Evolutionary conservation across 495 filamentous ascomycete species (phyloP).

Genomic region (Physcia stellaris): DNA sequence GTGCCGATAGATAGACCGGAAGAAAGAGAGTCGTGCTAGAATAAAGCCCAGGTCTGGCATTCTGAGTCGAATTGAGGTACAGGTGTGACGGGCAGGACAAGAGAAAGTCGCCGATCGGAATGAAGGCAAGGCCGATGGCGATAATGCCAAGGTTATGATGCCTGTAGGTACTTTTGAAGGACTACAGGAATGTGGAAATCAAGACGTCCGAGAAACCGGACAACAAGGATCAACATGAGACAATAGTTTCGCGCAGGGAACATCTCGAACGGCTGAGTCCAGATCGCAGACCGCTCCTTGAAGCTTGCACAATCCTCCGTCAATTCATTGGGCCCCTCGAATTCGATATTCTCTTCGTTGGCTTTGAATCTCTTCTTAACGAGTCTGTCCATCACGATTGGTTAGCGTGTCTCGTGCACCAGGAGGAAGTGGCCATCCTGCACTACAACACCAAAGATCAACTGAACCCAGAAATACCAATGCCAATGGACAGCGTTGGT

Average conservation of each 20-base stretch:
- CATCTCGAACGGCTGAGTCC: slow-evolving; percentile 65
- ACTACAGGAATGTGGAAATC: slow-evolving; percentile 68
- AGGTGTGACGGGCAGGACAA: no score
- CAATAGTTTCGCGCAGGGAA: slow-evolving; percentile 66
- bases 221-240: slow-evolving; percentile 54
- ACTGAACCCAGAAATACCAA: slow-evolving; percentile 73
- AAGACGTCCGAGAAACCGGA: slow-evolving; percentile 67
- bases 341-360: slow-evolving; percentile 40
- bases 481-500: slow-evolving; percentile 54
- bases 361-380: slow-evolving; percentile 49
- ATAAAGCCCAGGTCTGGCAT: slow-evolving; percentile 60
- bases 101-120: slow-evolving; percentile 44
- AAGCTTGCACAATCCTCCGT: slow-evolving; percentile 36
- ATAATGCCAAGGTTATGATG: slow-evolving; percentile 47
- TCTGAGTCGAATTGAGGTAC: no score
- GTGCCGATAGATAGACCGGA: slow-evolving; percentile 49
- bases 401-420: slow-evolving; percentile 55
- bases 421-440: slow-evolving; percentile 53
- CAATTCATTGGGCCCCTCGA: slow-evolving; percentile 53
- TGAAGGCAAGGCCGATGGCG: slow-evolving; percentile 47
- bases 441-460: slow-evolving; percentile 56
- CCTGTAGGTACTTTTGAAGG: slow-evolving; percentile 47
- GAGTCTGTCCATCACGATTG: slow-evolving; percentile 51
- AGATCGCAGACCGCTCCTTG: slow-evolving; percentile 43
- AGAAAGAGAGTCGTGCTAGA: slow-evolving; percentile 47